Evolutionary conservation across 805 yeast genomes (phyloP).

Genomic region (Nakazawaea holstii): DNA sequence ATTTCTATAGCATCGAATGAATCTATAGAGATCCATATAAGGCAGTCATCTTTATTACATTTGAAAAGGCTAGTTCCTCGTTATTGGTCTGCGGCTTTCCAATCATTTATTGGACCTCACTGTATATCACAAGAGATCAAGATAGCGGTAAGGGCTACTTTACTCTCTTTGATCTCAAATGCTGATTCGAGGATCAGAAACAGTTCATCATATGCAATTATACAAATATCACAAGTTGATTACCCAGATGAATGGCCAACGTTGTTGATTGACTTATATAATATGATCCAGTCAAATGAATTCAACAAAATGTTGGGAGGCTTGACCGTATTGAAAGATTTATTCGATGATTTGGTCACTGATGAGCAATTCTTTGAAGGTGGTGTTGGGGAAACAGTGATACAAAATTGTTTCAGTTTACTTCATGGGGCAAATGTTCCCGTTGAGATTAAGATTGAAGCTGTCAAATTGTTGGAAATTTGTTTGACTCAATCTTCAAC

Average conservation of each 20-base stretch:
- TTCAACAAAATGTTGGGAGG: slow-evolving; percentile 45
- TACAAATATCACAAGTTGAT: slow-evolving; percentile 82
- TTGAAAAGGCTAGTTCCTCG: slow-evolving; percentile 62
- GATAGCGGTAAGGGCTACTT: slow-evolving; percentile 37
- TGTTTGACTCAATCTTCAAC: slow-evolving; percentile 49
- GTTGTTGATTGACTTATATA: slow-evolving; percentile 45
- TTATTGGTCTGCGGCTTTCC: slow-evolving; percentile 83
- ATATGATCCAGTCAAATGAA: slow-evolving; percentile 25
- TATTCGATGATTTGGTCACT: slow-evolving; percentile 80
- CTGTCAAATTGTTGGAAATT: slow-evolving; percentile 46
- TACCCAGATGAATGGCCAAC: slow-evolving; percentile 97
- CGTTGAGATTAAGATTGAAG: slow-evolving; percentile 39
- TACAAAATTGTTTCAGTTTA: slow-evolving; percentile 42
- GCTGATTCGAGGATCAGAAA: slow-evolving; percentile 56
- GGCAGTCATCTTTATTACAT: slow-evolving; percentile 64
- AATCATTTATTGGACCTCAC: slow-evolving; percentile 60
- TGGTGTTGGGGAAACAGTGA: slow-evolving; percentile 54
- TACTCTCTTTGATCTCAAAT: slow-evolving; percentile 44
- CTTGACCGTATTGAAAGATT: slow-evolving; percentile 58
- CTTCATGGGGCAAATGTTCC: slow-evolving; percentile 24
- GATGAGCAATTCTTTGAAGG: slow-evolving; percentile 83
- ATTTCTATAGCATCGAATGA: slow-evolving; percentile 33
- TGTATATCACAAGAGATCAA: slow-evolving; percentile 47
- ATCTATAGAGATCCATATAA: slow-evolving; percentile 26
- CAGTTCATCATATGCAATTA: slow-evolving; percentile 68